phyloP scores from a whole-genome alignment of 495 filamentous ascomycete genomes.

The Trichoderma orchidacearum region DNA sequence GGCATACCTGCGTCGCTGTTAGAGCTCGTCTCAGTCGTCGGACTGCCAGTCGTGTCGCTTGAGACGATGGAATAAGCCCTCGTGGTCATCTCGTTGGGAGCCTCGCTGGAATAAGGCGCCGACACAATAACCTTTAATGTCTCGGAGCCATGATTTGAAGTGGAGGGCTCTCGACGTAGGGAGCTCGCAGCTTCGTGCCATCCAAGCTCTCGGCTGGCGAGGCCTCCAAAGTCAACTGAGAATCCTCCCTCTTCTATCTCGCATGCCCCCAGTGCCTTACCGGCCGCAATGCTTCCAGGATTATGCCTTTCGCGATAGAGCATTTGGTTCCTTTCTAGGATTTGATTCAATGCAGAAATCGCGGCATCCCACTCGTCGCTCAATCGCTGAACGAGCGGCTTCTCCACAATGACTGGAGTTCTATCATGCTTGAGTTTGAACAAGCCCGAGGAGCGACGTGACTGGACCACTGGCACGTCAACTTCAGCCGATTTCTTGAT shows the following conservation, averaged over 20 bases:
- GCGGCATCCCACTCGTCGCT: constrained; percentile 1
- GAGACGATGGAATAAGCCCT: background rate
- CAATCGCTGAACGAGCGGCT: background rate
- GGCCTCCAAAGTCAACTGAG: background rate
- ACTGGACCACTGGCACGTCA: background rate
- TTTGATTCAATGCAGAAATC: background rate
- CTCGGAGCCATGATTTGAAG: background rate
- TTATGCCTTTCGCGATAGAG: background rate
- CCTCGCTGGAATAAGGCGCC: background rate
- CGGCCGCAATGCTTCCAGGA: background rate
- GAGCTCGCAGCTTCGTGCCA: background rate
- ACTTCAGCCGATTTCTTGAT: constrained; percentile 1
- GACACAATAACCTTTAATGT: background rate
- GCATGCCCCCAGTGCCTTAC: background rate
- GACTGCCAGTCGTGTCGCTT: background rate
- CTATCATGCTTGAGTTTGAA: background rate
- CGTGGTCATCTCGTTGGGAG: background rate
- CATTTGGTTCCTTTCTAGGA: background rate
- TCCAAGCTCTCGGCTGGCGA: background rate
- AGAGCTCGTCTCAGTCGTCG: background rate
- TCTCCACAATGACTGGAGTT: background rate
- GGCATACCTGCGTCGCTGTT: background rate
- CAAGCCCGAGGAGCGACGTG: background rate
- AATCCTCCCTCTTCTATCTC: background rate
- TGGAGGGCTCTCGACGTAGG: background rate